Base-by-base conservation (phyloP, 148 eudicot species). In the Chenopodium formosanum region DNA sequence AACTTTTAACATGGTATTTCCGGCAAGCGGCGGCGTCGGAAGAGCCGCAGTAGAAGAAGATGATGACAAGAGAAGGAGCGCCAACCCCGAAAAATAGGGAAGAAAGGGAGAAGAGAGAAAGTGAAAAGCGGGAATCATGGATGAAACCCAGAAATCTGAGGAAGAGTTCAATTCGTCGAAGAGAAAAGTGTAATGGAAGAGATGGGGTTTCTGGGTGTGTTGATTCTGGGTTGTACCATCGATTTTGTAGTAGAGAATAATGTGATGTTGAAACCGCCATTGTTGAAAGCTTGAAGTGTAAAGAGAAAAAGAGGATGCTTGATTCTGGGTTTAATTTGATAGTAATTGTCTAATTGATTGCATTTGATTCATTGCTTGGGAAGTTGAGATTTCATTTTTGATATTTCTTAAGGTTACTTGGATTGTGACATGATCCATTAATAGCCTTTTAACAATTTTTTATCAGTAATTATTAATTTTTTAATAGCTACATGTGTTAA, bases 91-190 rank as follows among this genome's bases (percentile, higher is more conserved):
- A 48, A 29, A 79, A 10, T 58, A 89, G 79, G 82, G 91, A 94
- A 4, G 80, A 71, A 27, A 82, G 70, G 83, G 93, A 87, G 37
- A 94, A 92, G 50, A 91, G 47, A 44, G 73, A n/a, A 65, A 79
- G n/a, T 74, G 84, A 68, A 23, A 82, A 80, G 0, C 78, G 34
- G 22, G 88, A 83, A 87, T 82, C 47, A 23, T 90, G 92, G 77
- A 81, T 77, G 87, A 92, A 90, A 25, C 95, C 95, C 62, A 90
- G 80, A 71, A 87, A 70, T 23, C 86, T 79, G 47, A 92, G 90
- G 79, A 88, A 88, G 19, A 48, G 63, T 27, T 91, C 87, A 3
- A 92, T 76, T 9, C 83, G 78, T 46, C 46, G 68, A 12, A 91
- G 84, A 11, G 90, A 79, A 23, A 25, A 40, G 11, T 53, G 37